Evolutionary conservation across 768 basidiomycete genomes (phyloP), one percentile per base, ranked within the genome.

Genomic region (Lactarius vividus): DNA sequence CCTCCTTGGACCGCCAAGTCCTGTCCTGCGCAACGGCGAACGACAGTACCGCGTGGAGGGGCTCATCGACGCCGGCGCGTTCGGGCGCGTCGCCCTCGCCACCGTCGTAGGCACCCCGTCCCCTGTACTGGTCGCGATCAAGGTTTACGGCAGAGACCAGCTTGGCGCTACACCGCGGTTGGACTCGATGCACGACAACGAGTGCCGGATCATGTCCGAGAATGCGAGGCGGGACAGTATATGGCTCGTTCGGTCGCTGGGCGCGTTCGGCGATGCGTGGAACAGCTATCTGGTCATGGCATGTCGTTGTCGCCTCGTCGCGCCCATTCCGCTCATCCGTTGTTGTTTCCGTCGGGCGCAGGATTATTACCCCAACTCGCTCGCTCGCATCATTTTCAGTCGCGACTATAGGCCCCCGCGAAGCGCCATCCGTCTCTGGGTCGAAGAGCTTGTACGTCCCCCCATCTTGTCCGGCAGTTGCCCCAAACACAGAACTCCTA

Each of bases 261-360:
- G 66, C 33, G n/a, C 42, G 11, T 67, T 67, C 16, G 35, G 53
- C 5, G 66, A 67, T 28, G 23, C 29, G 10, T 67, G 57, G 57
- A 67, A 67, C n/a, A n/a, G 39, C 16, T 67, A 67, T 29, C 42
- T 67, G 57, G 52, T 67, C 35, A 67, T 67, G 66, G 66, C 63
- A 56, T 29, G 26, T 40, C n/a, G 1, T n/a, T 5, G 29, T 49
- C 39, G 23, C 15, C 15, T 16, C 37, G 23, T 3, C 16, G 8
- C 4, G 4, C 18, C 35, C 18, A n/a, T 29, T 29, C 4, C 28
- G 23, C 56, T 42, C 31, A 40, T 40, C 6, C 29, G 2, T n/a
- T 37, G 37, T 39, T 0, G 37, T 5, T 33, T 40, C 20, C n/a
- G 15, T 58, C 44, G 35, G 15, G 20, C 11, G n/a, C 28, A 67